Percentiles rank a stretch among this genome's conserved stretches.
These are phyloP conservation scores for Aspergillus phoenicis DNA, from an alignment of 2,329 filamentous ascomycete species.

Conservation along the genomic window DNA sequence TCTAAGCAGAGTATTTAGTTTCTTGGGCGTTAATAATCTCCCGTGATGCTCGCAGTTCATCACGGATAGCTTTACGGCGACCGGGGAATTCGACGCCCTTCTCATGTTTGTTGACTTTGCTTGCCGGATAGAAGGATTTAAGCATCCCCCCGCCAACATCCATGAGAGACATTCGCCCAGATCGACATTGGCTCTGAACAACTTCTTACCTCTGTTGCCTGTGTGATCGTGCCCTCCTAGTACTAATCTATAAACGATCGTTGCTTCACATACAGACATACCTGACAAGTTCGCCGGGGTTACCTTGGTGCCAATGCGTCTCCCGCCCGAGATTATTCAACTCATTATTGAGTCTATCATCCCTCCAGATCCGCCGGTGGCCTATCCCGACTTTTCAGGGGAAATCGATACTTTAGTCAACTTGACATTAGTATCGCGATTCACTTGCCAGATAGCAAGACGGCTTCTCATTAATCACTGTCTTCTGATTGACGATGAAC, in stretches of 20 bases:
- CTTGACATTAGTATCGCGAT: constrained; percentile 15
- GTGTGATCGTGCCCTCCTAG: not conserved
- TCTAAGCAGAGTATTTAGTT: not conserved
- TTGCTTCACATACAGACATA: not conserved
- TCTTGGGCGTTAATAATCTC: not conserved
- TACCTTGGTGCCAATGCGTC: not conserved
- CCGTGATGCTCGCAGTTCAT: not conserved
- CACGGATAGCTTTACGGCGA: not conserved
- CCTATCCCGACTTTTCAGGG: not conserved
- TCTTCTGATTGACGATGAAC: constrained; percentile 9
- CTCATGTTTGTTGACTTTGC: not conserved
- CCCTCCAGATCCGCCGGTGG: constrained; percentile 9
- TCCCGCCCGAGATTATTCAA: constrained; percentile 17
- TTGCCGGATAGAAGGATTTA: not conserved
- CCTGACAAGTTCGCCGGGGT: not conserved
- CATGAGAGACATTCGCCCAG: not conserved
- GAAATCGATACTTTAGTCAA: constrained; percentile 17
- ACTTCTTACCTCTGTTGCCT: not conserved
- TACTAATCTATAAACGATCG: not conserved
- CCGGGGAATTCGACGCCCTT: not conserved
- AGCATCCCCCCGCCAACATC: not conserved
- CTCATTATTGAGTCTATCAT: constrained; percentile 18
- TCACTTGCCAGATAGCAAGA: constrained; percentile 16
- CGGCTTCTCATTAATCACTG: constrained; percentile 18
- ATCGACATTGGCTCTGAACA: not conserved